Percentiles rank a stretch among this genome's conserved stretches.
Evolutionary conservation across 805 yeast species (phyloP).

Genomic region (Pichia thaimueangensis): DNA sequence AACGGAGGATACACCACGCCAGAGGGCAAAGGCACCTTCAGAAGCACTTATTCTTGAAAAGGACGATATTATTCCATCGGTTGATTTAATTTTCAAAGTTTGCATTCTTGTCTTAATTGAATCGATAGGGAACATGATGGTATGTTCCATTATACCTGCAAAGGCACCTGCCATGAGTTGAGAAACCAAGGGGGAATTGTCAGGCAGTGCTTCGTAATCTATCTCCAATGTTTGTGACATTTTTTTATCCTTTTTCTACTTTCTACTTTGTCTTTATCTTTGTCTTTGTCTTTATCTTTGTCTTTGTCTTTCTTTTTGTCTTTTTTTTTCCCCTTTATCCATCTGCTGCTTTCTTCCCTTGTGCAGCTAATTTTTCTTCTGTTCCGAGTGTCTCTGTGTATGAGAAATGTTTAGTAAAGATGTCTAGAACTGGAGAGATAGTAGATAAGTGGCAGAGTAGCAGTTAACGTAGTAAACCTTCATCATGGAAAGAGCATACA

Average conservation of each 20-base stretch:
- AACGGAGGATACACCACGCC: conserved; percentile 92
- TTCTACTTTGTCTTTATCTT: neutral
- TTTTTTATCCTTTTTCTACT: neutral
- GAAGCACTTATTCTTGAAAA: conserved; percentile 71
- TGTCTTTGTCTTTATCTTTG: neutral
- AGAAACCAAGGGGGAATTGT: conserved; percentile 71
- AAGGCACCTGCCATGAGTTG: conserved; percentile 92
- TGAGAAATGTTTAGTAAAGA: too few species aligned
- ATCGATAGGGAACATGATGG: conserved; percentile 94
- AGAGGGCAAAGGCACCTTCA: conserved; percentile 83
- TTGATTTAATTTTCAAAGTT: conserved; percentile 31
- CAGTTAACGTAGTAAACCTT: too few species aligned
- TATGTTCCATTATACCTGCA: conserved; percentile 99
- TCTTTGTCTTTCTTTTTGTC: neutral
- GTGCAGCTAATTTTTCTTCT: too few species aligned
- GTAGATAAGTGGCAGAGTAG: too few species aligned
- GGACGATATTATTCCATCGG: conserved; percentile 52
- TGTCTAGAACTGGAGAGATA: neutral
- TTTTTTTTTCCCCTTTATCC: neutral
- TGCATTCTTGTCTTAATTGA: conserved; percentile 97
- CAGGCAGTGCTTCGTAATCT: conserved; percentile 91
- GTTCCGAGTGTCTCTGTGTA: too few species aligned
- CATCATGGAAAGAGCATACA: too few species aligned
- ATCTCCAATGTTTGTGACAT: conserved; percentile 35
- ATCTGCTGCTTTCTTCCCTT: too few species aligned